Evolutionary conservation across 441 rosid species (phyloP).

Genomic region (Biscutella laevigata): DNA sequence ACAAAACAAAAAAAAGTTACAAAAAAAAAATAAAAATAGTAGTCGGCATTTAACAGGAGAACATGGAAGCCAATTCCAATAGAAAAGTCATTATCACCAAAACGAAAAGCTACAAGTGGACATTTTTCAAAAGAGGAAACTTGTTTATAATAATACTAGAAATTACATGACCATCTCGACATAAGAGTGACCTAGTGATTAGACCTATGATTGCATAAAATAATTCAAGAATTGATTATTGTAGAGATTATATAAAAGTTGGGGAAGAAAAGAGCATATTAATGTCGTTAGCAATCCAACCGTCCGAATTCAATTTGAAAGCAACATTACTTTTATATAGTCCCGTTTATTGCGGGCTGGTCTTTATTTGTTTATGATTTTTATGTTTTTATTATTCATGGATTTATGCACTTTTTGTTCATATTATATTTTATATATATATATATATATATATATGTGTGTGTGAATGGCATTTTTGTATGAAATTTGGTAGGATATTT

Average conservation of each 20-base stretch:
- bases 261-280: background rate
- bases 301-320: conserved; percentile 22
- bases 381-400: background rate
- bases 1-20: too few species aligned
- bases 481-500: conserved; percentile 23
- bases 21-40: background rate
- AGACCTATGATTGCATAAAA: conserved; percentile 18
- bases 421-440: conserved; percentile 1
- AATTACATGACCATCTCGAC: conserved; percentile 1
- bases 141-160: conserved; percentile 1
- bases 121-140: background rate
- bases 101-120: background rate
- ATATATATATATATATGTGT: background rate
- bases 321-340: background rate
- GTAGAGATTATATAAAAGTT: background rate
- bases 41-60: background rate
- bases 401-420: conserved; percentile 10
- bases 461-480: background rate
- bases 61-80: background rate
- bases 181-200: conserved; percentile 20
- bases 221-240: background rate
- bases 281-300: conserved; percentile 9
- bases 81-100: background rate
- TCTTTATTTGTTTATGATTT: conserved; percentile 16
- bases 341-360: conserved; percentile 17